A percentile compares a stretch with the other conserved stretches of the same genome.
These are phyloP conservation scores for Nemania sp. DNA, from an alignment of 2,329 filamentous ascomycete species.

Conservation along the genomic window DNA sequence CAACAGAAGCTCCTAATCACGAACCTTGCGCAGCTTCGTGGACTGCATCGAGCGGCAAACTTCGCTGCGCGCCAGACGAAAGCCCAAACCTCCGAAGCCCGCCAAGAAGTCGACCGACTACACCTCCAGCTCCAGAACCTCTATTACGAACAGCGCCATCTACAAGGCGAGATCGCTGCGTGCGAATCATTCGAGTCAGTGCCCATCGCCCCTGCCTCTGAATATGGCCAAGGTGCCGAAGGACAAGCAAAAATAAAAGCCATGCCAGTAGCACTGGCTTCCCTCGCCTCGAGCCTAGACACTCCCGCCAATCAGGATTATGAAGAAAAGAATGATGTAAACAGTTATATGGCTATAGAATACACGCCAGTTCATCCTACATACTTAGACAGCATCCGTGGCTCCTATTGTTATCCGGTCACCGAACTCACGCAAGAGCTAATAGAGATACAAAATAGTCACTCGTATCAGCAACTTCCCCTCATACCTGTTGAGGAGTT, in stretches of 20 bases:
- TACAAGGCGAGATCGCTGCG: constrained; percentile 88
- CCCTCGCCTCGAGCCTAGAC: background rate
- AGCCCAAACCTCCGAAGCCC: constrained; percentile 83
- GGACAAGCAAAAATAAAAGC: constrained; percentile 16
- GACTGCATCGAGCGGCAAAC: constrained; percentile 84
- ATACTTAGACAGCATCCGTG: constrained; percentile 13
- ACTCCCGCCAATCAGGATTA: constrained; percentile 1
- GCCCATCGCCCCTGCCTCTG: constrained; percentile 4
- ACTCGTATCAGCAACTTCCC: constrained; percentile 88
- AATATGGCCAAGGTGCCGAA: constrained; percentile 13
- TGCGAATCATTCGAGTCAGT: constrained; percentile 93
- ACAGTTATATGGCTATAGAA: background rate
- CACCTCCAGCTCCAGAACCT: constrained; percentile 95
- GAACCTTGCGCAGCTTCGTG: constrained; percentile 82
- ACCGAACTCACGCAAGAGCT: constrained; percentile 41
- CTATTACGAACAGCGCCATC: constrained; percentile 93
- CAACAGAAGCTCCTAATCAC: constrained; percentile 85
- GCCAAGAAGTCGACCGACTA: constrained; percentile 90
- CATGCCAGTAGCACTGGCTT: constrained; percentile 31
- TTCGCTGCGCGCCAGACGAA: constrained; percentile 88
- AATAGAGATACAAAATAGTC: constrained; percentile 62
- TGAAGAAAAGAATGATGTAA: constrained; percentile 10
- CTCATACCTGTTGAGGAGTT: constrained; percentile 88
- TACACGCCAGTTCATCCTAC: background rate
- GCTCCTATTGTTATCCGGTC: constrained; percentile 21